Conservation (phyloP, 352 stramenopile species). For the Blastocystis sp. region DNA sequence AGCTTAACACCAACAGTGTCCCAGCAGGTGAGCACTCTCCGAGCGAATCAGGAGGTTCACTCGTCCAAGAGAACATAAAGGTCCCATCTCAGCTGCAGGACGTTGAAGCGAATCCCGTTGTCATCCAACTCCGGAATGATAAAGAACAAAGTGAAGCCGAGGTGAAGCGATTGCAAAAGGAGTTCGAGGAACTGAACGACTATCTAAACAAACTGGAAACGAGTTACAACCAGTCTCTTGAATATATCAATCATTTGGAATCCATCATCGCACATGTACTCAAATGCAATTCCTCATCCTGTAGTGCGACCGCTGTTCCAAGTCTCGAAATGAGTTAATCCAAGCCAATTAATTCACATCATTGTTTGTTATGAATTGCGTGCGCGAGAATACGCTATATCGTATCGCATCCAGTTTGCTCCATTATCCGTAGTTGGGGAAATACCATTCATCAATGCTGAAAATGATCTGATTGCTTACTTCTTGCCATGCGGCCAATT, state of each 20-base stretch:
- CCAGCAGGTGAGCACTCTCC: background rate
- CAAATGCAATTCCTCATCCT: background rate
- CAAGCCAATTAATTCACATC: background rate
- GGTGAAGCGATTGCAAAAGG: background rate
- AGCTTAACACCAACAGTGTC: too few species aligned
- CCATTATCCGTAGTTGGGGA: background rate
- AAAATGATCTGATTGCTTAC: conserved; percentile 21
- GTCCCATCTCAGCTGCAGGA: too few species aligned
- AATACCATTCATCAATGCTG: background rate
- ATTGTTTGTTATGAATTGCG: background rate
- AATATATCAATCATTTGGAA: conserved; percentile 32
- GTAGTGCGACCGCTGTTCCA: conserved; percentile 10
- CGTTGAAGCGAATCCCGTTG: background rate
- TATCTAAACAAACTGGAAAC: conserved; percentile 23
- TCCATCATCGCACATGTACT: background rate
- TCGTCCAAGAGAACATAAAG: too few species aligned
- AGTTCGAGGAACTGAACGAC: background rate
- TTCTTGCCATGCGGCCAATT: background rate
- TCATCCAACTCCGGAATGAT: background rate
- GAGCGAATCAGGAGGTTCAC: too few species aligned
- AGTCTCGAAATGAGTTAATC: background rate
- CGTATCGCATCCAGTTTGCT: background rate
- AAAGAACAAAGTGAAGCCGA: background rate
- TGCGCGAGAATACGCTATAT: background rate
- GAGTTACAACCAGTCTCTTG: background rate